A percentile compares a stretch with the other conserved stretches of the same genome.
phyloP scores from a whole-genome alignment of 148 eudicot species.

The Bassia scoparia region DNA sequence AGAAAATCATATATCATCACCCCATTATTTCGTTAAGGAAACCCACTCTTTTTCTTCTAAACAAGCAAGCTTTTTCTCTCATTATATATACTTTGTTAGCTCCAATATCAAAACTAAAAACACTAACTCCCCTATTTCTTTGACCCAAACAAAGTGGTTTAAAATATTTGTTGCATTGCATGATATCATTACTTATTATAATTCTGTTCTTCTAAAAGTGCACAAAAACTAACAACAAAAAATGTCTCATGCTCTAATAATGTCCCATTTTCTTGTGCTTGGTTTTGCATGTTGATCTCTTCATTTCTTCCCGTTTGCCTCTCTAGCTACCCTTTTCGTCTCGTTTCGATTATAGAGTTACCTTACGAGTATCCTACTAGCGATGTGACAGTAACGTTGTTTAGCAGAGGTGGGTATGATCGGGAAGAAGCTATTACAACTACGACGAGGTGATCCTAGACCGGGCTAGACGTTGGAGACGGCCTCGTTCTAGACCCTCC shows the following conservation, averaged over 20 bases:
- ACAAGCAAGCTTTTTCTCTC: slow-evolving; percentile 6
- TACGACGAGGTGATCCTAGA: background rate
- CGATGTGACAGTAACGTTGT: background rate
- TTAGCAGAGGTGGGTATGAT: background rate
- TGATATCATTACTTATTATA: background rate
- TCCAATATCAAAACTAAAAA: background rate
- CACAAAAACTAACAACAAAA: background rate
- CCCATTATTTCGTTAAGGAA: slow-evolving; percentile 4
- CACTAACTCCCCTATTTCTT: background rate
- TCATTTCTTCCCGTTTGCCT: slow-evolving; percentile 11
- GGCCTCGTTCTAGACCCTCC: slow-evolving; percentile 11
- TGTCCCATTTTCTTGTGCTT: slow-evolving; percentile 4
- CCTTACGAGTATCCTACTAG: background rate
- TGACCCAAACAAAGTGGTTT: background rate
- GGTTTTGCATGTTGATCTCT: slow-evolving; percentile 6
- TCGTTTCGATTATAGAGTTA: background rate
- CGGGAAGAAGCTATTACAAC: background rate
- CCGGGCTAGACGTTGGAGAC: background rate
- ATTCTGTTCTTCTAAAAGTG: background rate
- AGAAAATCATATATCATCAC: background rate
- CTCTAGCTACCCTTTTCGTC: slow-evolving; percentile 25
- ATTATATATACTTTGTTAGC: slow-evolving; percentile 8
- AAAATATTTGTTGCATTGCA: background rate
- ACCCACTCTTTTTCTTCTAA: slow-evolving; percentile 1
- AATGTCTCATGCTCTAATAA: slow-evolving; percentile 19